Conservation (phyloP, 2,329 filamentous ascomycete genomes). For the Aspergillus awamori region DNA sequence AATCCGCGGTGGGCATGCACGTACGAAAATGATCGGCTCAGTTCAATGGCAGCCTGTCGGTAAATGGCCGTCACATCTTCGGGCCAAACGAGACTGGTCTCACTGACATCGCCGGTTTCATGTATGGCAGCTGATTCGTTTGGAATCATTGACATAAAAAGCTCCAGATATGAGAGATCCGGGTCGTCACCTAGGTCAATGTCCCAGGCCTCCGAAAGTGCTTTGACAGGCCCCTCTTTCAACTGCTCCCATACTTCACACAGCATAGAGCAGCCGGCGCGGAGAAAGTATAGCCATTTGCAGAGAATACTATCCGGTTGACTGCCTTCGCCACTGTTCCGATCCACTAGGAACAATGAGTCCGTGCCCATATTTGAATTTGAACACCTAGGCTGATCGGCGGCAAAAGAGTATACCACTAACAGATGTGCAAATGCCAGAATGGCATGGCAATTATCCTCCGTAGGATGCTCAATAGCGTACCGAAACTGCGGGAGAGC, state of each 20-base stretch:
- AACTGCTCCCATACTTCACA: constrained; percentile 4
- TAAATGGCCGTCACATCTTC: background rate
- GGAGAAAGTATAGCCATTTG: constrained; percentile 11
- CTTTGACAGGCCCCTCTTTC: background rate
- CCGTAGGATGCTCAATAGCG: background rate
- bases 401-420: constrained; percentile 4
- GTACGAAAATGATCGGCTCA: background rate
- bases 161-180: background rate
- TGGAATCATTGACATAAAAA: background rate
- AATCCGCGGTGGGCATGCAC: background rate
- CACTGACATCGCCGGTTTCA: background rate
- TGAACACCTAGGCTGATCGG: background rate
- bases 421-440: constrained; percentile 4
- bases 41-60: background rate
- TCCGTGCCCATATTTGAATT: background rate
- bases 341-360: background rate
- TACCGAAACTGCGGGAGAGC: constrained; percentile 4
- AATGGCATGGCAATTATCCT: constrained; percentile 9
- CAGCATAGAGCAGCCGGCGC: constrained; percentile 13
- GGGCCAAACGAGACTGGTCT: background rate
- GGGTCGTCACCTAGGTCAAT: background rate
- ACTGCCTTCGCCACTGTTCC: background rate
- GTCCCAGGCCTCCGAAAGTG: background rate
- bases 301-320: background rate
- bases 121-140: background rate